Base-by-base conservation (phyloP, 2,329 filamentous ascomycete species). In the Zymoseptoria tritici region DNA sequence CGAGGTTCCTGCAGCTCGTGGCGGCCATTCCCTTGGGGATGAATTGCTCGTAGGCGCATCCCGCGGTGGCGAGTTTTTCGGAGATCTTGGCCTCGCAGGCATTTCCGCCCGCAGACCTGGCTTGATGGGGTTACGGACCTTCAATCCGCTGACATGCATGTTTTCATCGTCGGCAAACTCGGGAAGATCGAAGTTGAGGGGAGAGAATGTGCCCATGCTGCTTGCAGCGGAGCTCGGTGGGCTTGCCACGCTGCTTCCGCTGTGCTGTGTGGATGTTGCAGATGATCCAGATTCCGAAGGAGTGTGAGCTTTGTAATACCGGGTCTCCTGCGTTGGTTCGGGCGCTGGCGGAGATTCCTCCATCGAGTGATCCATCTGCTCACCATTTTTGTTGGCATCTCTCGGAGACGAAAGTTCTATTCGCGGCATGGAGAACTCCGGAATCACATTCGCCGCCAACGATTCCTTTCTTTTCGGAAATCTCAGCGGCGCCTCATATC, bases 321-420 rank as follows among this genome's bases (percentile, higher is more conserved):
- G 62, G 56, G 69, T 57, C 31, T 68, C 64, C 59, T 67, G 61
- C 2, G 71, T 64, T 16, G 68, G 64, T 52, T 64, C 64, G 1
- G 71, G 71, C 13, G 73, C 68, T 22, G 71, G 71, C 24, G 72
- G 72, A 9, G 68, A 68, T 56, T 72, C 67, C 42, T 71, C 64
- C 46, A 70, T 58, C 11, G 71, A 56, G 29, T 57, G 58, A 53
- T 73, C 71, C 21, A 66, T 58, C 22, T 69, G 59, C n/a, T 61
- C 54, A 3, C 55, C 64, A 52, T 58, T 64, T 26, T 63, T 59
- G 54, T 68, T 71, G 51, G 31, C 61, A 67, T 24, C 65, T 59
- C 46, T 58, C 29, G 13, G 59, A 49, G 21, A 46, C 13, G 52
- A 54, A 42, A 19, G 36, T n/a, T 22, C 31, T 2, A 58, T 16